Evolutionary conservation across 148 eudicot species (phyloP).

Genomic region (Chenopodium suecicum): DNA sequence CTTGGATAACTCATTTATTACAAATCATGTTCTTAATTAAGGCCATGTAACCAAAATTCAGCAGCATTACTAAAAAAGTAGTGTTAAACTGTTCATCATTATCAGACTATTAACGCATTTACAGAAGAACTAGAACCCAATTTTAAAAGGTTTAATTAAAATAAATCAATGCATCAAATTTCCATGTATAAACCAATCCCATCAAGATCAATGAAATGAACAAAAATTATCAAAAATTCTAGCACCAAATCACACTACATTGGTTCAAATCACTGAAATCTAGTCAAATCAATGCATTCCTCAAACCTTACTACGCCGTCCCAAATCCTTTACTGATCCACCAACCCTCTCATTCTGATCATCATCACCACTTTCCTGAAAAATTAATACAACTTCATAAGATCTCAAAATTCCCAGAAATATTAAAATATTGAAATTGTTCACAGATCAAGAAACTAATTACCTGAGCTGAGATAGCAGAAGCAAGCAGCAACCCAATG

Average conservation of each 20-base stretch:
- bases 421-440: background rate
- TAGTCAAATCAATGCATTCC: background rate
- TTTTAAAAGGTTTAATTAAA: too few relatives aligned
- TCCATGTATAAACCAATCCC: background rate
- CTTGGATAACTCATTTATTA: too few relatives aligned
- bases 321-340: constrained; percentile 55
- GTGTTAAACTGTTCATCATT: background rate
- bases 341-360: constrained; percentile 22
- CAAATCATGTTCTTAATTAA: too few relatives aligned
- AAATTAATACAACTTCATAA: background rate
- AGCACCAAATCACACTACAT: too few relatives aligned
- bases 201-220: background rate
- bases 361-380: constrained; percentile 43
- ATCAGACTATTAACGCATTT: too few relatives aligned
- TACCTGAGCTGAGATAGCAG: constrained; percentile 39
- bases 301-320: constrained; percentile 74
- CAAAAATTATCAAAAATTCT: too few relatives aligned
- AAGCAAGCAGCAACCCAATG: constrained; percentile 21
- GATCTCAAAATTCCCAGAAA: background rate
- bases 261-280: too few relatives aligned
- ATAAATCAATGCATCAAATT: background rate
- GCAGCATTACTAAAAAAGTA: too few relatives aligned
- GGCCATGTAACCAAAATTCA: too few relatives aligned
- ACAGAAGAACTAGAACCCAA: background rate
- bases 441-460: background rate